Percentiles rank a stretch among this genome's conserved stretches.
phyloP scores from a whole-genome alignment of 2,329 filamentous ascomycete genomes.

The Alternaria atra region DNA sequence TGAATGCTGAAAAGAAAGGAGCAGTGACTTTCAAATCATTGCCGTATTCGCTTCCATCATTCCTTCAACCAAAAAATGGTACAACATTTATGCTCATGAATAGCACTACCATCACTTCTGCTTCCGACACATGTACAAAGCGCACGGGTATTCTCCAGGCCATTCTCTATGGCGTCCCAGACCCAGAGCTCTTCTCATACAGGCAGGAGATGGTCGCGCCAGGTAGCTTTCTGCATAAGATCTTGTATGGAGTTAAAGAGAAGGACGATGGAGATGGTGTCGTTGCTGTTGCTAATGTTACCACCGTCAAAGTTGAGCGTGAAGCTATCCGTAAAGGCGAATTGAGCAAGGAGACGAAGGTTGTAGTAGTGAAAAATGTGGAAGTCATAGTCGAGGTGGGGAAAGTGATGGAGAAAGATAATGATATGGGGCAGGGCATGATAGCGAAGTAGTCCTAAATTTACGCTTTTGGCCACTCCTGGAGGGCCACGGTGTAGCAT shows the following conservation, averaged over 20 bases:
- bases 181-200: constrained; percentile 15
- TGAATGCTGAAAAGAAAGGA: neutral
- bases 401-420: neutral
- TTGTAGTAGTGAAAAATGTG: neutral
- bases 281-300: neutral
- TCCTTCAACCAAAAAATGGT: constrained; percentile 17
- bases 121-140: neutral
- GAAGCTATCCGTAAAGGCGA: neutral
- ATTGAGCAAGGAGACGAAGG: neutral
- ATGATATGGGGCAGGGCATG: neutral
- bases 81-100: constrained; percentile 23
- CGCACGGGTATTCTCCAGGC: constrained; percentile 17
- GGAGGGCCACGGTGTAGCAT: neutral
- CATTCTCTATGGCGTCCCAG: constrained; percentile 24
- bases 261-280: neutral
- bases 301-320: neutral
- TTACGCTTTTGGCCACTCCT: neutral
- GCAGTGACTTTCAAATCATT: constrained; percentile 7
- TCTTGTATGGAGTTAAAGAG: constrained; percentile 8
- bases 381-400: neutral
- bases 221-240: neutral
- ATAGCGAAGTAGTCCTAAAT: neutral
- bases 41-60: constrained; percentile 20
- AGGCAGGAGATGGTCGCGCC: neutral
- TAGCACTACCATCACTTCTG: neutral